Base-by-base conservation (phyloP, 2,329 filamentous ascomycete genomes). In the Epichloe elymi region DNA sequence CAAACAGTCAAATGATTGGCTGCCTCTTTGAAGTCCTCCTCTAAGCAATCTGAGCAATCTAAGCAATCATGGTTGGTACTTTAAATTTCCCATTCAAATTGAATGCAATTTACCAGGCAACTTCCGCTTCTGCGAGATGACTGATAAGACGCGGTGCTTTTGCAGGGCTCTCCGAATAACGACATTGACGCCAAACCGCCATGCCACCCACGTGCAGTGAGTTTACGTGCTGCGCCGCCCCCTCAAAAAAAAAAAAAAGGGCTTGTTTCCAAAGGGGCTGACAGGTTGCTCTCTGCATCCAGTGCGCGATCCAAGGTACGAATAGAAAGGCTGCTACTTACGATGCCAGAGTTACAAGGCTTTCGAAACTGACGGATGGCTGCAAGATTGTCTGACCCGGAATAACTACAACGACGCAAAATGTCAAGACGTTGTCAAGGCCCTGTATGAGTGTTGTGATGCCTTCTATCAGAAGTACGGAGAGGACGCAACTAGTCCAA, bases 361-460 rank as follows among this genome's bases (percentile, higher is more conserved):
- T 43, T 20, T 15, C 12, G 8, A 12, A 19, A 42, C 30, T 40
- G 39, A 49, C 53, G 26, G 53, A 30, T 17, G 17, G 51, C n/a
- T 45, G 15, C n/a, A 35, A 95, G 88, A 83, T 59, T 98, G 93
- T 63, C 74, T 98, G 55, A 80, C 79, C 45, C 91, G 83, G 67
- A 90, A 90, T 66, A 82, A 81, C 50, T 97, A 86, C 71, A 80
- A 94, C 54, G 89, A 97, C 68, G 80, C 80, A 42, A 94, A 83
- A 63, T 98, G 93, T 67, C 79, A 85, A 62, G 66, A 71, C 17
- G 74, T 88, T 61, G 78, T 98, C 51, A 83, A 91, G 64, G 87
- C 88, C 3, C 72, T 98, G 23, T 98, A 97, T 67, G 85, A 93
- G 59, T 98, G 93, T 69, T 98, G 93, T 68, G 83, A 90, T 61